Evolutionary conservation across 2,329 filamentous ascomycete genomes (phyloP), one percentile per base, ranked within the genome.

Genomic region (Beauveria rudraprayagi): DNA sequence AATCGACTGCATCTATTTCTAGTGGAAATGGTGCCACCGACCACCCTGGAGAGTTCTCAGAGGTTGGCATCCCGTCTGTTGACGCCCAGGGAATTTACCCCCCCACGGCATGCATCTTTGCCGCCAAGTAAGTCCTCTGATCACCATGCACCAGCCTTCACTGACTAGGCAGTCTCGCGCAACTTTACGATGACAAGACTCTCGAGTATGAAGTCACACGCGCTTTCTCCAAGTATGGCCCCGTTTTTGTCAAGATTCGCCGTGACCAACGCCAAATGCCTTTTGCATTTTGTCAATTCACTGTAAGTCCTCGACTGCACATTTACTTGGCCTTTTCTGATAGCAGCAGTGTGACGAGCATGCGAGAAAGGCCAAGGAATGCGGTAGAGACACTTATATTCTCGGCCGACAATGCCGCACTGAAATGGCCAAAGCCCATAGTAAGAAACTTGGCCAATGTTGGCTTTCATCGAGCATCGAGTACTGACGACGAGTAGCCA

Each of bases 231-330:
- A 68, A 74, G 17, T 87, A 76, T 65, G 85, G 85, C 6, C 76
- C 74, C 0, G 81, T 84, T 26, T 87, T 78, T 63, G 80, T 86
- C 64, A 87, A 88, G 74, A 84, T 88, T 62, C 81, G 83, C 43
- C 81, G 85, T 19, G 84, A 87, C 65, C 63, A 62, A 11, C 71
- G 71, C 16, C 76, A 81, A 44, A 86, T 87, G 81, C 85, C 85
- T 0, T 86, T 84, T 67, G 84, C 84, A 0, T 88, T 88, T 65
- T 80, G 79, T 24, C 85, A 88, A 66, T 88, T 77, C 66, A 85
- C 81, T 2, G 84, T 85, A 68, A 75, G 80, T 72, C 28, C 2
- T 43, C 2, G 34, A 9, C 37, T 24, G 19, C 9, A 24, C 19
- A 19, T 44, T 17, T 28, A 37, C 3, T 22, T 11, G 8, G n/a